Percentiles rank a stretch among this genome's conserved stretches.
These are phyloP conservation scores for Castanea sativa DNA, from an alignment of 306 rosid genomes.

Conservation along the genomic window DNA sequence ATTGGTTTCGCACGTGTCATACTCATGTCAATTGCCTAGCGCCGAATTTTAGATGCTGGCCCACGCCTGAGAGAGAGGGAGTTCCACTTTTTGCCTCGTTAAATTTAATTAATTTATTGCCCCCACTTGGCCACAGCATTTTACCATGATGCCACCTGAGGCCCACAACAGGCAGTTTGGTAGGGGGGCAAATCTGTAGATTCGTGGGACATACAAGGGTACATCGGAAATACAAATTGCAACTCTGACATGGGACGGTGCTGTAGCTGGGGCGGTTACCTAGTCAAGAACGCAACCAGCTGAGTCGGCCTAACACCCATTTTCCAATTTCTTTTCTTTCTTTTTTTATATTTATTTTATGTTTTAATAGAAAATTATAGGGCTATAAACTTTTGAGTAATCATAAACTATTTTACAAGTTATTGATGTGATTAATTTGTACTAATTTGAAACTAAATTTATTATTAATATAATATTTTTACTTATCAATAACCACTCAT, in stretches of 20 bases:
- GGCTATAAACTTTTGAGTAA: no score
- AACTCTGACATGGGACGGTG: neutral
- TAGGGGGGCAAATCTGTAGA: slow-evolving; percentile 1
- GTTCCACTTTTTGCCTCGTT: neutral
- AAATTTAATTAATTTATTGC: neutral
- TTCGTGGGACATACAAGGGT: neutral
- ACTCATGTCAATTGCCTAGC: neutral
- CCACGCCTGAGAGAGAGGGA: neutral
- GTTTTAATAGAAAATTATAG: no score
- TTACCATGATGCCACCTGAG: slow-evolving; percentile 1
- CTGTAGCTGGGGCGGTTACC: slow-evolving; percentile 25
- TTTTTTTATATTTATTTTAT: neutral
- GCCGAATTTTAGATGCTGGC: slow-evolving; percentile 15
- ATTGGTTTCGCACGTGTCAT: neutral
- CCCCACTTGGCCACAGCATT: neutral
- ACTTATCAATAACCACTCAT: no score
- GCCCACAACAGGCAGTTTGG: no score
- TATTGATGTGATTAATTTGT: no score
- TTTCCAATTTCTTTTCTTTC: neutral
- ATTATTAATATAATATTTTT: no score
- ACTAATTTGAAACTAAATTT: accelerated
- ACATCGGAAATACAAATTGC: slow-evolving; percentile 1
- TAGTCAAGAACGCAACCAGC: slow-evolving; percentile 8
- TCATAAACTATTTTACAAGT: no score
- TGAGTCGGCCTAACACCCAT: slow-evolving; percentile 2